These are phyloP conservation scores for Colletotrichum sp. DNA, from an alignment of 2,329 filamentous ascomycete species.

Conservation along the genomic window DNA sequence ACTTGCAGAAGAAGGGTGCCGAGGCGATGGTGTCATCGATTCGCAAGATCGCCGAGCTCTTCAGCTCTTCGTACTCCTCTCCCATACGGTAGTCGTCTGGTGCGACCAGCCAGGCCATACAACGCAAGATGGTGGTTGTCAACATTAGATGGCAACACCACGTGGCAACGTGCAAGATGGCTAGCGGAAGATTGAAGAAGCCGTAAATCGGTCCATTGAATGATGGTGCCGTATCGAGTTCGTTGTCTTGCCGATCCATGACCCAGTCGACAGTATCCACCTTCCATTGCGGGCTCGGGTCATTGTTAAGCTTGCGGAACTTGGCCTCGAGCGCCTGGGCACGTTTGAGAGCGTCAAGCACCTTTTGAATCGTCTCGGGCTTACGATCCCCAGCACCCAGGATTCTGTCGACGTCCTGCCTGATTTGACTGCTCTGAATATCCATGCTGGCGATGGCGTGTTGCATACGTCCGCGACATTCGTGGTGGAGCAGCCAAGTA, in stretches of 20 bases:
- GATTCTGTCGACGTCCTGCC: constrained; percentile 23
- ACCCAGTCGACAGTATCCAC: constrained; percentile 16
- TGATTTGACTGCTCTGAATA: constrained; percentile 23
- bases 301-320: constrained; percentile 21
- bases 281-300: constrained; percentile 20
- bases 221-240: constrained; percentile 5
- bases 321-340: constrained; percentile 17
- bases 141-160: constrained; percentile 26
- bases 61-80: constrained; percentile 23
- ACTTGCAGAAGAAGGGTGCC: constrained; percentile 23
- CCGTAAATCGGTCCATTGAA: constrained; percentile 23
- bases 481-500: constrained; percentile 24
- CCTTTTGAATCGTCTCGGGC: constrained; percentile 16
- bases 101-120: constrained; percentile 25
- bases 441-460: constrained; percentile 25
- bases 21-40: constrained; percentile 24
- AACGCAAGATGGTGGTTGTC: constrained; percentile 25
- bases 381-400: constrained; percentile 9
- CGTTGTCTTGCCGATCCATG: constrained; percentile 6
- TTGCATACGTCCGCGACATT: constrained; percentile 21
- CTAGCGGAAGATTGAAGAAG: constrained; percentile 24
- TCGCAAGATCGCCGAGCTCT: constrained; percentile 18
- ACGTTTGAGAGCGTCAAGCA: constrained; percentile 15
- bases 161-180: constrained; percentile 24
- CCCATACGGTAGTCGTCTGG: constrained; percentile 23